Conservation (phyloP, 192 early-diverging fungal genomes). For the Lobosporangium transversale region DNA sequence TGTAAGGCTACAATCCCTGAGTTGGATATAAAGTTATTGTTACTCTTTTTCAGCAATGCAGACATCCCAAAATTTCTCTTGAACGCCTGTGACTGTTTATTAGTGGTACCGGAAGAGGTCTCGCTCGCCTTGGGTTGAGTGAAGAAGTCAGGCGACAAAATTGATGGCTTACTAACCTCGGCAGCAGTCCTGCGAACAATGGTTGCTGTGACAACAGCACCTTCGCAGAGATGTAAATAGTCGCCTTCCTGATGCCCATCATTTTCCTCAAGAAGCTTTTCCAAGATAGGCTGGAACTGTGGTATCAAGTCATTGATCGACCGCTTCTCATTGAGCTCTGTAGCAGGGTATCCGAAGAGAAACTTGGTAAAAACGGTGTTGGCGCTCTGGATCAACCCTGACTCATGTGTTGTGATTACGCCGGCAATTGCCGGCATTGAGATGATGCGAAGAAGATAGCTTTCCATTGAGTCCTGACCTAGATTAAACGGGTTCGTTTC, state of each 20-base stretch:
- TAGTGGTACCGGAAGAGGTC: neutral
- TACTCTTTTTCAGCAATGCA: constrained; percentile 29
- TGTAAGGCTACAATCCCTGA: constrained; percentile 67
- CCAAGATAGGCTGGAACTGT: constrained; percentile 62
- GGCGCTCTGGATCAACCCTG: constrained; percentile 63
- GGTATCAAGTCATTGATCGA: constrained; percentile 67
- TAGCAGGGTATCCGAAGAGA: constrained; percentile 65
- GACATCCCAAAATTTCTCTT: constrained; percentile 51
- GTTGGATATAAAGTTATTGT: constrained; percentile 29
- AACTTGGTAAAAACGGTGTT: constrained; percentile 71
- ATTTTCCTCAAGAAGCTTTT: constrained; percentile 50
- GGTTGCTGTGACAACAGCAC: constrained; percentile 51
- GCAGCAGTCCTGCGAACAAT: constrained; percentile 51
- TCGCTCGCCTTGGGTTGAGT: constrained; percentile 30
- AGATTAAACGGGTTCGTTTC: constrained; percentile 38
- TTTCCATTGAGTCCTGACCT: constrained; percentile 18
- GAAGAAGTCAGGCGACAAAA: constrained; percentile 50
- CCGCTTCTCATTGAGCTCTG: constrained; percentile 58
- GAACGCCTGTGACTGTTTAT: constrained; percentile 26
- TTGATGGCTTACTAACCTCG: constrained; percentile 40
- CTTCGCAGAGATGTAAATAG: constrained; percentile 43
- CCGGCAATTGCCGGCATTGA: constrained; percentile 73
- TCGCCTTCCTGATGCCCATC: constrained; percentile 20
- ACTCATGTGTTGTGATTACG: constrained; percentile 62
- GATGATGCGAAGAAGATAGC: constrained; percentile 61